Evolutionary conservation across 352 stramenopile genomes (phyloP).

Genomic region (Chrysophaeum taylorii): DNA sequence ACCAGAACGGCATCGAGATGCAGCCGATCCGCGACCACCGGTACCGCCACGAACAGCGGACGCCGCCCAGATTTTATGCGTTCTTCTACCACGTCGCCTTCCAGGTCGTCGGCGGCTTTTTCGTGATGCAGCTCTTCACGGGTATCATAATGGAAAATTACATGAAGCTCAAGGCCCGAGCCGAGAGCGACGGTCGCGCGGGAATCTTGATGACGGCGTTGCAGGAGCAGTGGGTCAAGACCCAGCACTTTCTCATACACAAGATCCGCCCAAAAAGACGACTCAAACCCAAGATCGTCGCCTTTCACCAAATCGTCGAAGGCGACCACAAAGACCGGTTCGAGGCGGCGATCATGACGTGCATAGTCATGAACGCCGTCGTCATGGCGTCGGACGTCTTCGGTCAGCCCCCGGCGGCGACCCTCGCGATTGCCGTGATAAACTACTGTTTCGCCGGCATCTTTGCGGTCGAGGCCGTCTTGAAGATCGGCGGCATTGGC

Average conservation of each 20-base stretch:
- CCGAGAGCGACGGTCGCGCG: constrained; percentile 14
- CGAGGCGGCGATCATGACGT: constrained; percentile 70
- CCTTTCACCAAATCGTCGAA: constrained; percentile 51
- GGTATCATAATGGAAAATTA: constrained; percentile 88
- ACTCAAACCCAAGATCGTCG: constrained; percentile 39
- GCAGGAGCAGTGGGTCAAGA: constrained; percentile 72
- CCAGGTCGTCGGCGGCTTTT: constrained; percentile 79
- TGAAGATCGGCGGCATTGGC: constrained; percentile 68
- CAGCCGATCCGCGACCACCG: too few species aligned
- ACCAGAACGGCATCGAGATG: too few species aligned
- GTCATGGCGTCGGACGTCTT: constrained; percentile 73
- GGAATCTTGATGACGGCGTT: constrained; percentile 56
- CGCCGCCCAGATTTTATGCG: too few species aligned
- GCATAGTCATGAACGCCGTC: constrained; percentile 73
- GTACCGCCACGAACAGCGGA: too few species aligned
- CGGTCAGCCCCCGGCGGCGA: constrained; percentile 53
- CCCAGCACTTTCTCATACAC: constrained; percentile 34
- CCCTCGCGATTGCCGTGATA: constrained; percentile 45
- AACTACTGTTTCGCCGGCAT: constrained; percentile 73
- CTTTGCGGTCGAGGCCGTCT: constrained; percentile 67
- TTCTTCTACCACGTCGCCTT: constrained; percentile 58
- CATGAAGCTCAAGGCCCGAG: constrained; percentile 46
- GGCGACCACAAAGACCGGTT: constrained; percentile 56
- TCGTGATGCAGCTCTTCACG: constrained; percentile 83
- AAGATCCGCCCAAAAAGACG: constrained; percentile 3